Conservation (phyloP, 768 basidiomycete genomes). For the Mycena vitilis region DNA sequence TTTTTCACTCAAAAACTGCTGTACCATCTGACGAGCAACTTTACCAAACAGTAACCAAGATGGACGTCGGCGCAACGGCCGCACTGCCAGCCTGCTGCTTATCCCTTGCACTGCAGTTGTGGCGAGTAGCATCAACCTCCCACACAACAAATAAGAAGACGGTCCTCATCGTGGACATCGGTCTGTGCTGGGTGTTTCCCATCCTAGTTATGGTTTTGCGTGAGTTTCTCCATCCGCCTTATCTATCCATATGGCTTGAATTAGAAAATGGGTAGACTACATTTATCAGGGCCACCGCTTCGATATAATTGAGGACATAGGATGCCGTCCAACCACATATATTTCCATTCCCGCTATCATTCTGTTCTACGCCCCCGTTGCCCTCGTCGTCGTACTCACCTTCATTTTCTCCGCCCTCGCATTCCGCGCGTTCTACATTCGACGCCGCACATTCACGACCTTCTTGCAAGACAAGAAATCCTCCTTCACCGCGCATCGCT, state of each 20-base stretch:
- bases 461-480: conserved; percentile 42
- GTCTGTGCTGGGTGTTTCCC: conserved; percentile 45
- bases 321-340: conserved; percentile 43
- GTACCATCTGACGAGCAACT: not conserved
- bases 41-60: conserved; percentile 42
- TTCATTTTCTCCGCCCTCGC: conserved; percentile 49
- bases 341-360: conserved; percentile 37
- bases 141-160: conserved; percentile 32
- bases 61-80: conserved; percentile 41
- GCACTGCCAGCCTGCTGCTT: conserved; percentile 43
- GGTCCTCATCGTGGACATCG: conserved; percentile 19
- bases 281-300: conserved; percentile 50
- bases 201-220: conserved; percentile 47
- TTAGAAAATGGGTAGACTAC: conserved; percentile 35
- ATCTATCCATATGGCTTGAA: too few species aligned
- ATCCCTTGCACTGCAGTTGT: conserved; percentile 45
- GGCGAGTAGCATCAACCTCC: conserved; percentile 37
- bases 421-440: conserved; percentile 52
- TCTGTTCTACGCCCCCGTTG: conserved; percentile 36
- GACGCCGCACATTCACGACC: conserved; percentile 54
- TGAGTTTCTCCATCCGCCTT: conserved; percentile 27
- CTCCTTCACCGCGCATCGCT: conserved; percentile 50
- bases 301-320: conserved; percentile 48
- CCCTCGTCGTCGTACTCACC: conserved; percentile 38
- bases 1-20: not conserved